A percentile compares a stretch with the other conserved stretches of the same genome.
Evolutionary conservation across 1,139 yeast genomes (phyloP).

Genomic region (Suzukiozyma palmioleophila): DNA sequence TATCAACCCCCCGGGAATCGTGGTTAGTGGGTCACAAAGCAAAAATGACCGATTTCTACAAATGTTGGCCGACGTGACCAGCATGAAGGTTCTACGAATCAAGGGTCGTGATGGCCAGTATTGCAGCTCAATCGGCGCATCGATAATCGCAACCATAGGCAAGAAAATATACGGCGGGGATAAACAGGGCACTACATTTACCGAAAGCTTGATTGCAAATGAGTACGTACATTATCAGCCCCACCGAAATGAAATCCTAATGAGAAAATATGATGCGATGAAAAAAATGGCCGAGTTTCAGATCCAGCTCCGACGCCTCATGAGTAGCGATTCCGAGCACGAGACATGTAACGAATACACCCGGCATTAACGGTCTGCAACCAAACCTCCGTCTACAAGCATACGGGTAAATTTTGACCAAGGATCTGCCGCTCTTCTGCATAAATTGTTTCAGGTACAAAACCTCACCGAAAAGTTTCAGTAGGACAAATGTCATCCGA

Average conservation of each 20-base stretch:
- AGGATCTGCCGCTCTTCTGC: not conserved
- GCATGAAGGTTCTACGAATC: conserved; percentile 16
- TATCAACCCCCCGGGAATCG: conserved; percentile 13
- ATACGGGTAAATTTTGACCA: too few relatives aligned
- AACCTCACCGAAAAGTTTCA: too few relatives aligned
- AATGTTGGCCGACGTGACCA: conserved; percentile 22
- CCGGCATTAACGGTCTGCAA: too few relatives aligned
- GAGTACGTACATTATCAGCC: too few relatives aligned
- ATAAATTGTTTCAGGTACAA: not conserved
- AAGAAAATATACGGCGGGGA: conserved; percentile 1
- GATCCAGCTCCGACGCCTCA: conserved; percentile 4
- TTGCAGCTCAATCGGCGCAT: conserved; percentile 37
- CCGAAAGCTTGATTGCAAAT: too few relatives aligned
- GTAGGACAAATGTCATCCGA: too few relatives aligned
- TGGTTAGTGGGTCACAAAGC: conserved; percentile 50
- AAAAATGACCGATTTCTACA: conserved; percentile 38
- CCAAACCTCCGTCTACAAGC: too few relatives aligned
- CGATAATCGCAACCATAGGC: conserved; percentile 20
- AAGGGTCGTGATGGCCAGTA: conserved; percentile 14
- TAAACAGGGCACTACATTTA: not conserved
- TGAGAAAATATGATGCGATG: too few relatives aligned
- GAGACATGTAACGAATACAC: too few relatives aligned
- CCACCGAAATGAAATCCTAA: too few relatives aligned
- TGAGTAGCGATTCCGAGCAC: not conserved
- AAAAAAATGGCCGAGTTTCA: too few relatives aligned